Percentiles rank a stretch among this genome's conserved stretches.
Evolutionary conservation across 305 asterid species (phyloP).

Genomic region (Rubia tinctorum): DNA sequence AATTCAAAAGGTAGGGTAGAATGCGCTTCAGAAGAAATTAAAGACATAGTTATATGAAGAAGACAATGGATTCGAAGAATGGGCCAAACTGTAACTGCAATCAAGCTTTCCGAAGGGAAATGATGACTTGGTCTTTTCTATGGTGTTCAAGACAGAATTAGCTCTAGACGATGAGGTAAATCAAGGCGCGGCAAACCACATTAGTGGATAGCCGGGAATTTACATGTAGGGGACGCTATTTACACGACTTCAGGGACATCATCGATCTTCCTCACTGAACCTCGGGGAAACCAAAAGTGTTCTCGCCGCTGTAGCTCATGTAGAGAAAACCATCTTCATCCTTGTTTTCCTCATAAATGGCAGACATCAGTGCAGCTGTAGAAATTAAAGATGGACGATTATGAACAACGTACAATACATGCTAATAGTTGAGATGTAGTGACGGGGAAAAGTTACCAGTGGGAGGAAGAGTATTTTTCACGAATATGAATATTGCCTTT

Average conservation of each 20-base stretch:
- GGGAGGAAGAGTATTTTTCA: slow-evolving; percentile 30
- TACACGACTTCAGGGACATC: neutral
- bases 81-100: neutral
- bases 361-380: slow-evolving; percentile 39
- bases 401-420: neutral
- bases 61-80: neutral
- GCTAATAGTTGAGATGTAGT: neutral
- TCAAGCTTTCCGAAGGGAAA: slow-evolving; percentile 1
- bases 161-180: neutral
- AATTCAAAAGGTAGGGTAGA: neutral
- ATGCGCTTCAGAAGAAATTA: neutral
- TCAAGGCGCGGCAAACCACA: neutral
- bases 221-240: slow-evolving; percentile 12
- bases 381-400: neutral
- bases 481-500: slow-evolving; percentile 33
- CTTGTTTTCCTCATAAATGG: slow-evolving; percentile 40
- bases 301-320: slow-evolving; percentile 42
- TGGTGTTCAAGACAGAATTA: neutral
- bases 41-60: neutral
- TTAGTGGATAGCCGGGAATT: slow-evolving; percentile 2
- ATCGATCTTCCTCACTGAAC: neutral
- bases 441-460: slow-evolving; percentile 20
- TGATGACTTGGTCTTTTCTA: neutral
- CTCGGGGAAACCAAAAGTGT: slow-evolving; percentile 31
- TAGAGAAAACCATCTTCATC: slow-evolving; percentile 45